Evolutionary conservation across 768 basidiomycete species (phyloP), one percentile per base, ranked within the genome.

Genomic region (button mushroom (Agaricus bisporus)): DNA sequence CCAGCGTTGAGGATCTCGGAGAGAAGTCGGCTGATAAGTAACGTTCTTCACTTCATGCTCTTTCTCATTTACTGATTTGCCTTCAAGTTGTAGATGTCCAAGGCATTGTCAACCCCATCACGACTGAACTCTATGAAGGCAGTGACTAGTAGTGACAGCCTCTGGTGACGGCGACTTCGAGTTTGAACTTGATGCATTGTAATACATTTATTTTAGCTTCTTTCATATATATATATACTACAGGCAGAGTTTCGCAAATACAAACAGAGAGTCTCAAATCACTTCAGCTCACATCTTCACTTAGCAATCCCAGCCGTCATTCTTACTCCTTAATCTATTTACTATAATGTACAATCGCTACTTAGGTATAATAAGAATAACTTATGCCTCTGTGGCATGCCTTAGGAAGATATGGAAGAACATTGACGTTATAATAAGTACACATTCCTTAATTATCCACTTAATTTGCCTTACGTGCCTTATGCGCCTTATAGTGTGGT

Each of bases 1-100:
- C 95, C 20, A 77, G 78, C 29, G 83, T 85, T 41, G 95, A 95
- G 66, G 92, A 95, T 54, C 73, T 94, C 22, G 94, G 97, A 67
- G 95, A 97, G 77, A 91, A 94, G 76, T 73, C 94, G 61, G 73
- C 80, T 49, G 78, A 72, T 74, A 32, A n/a, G 72, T 68, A 42
- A 26, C 41, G 38, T 6, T 14, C 10, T 47, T 5, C 58, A 20
- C 49, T 49, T 35, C n/a, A n/a, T n/a, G 7, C n/a, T 5, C 18
- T 15, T 4, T 29, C 9, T 12, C 37, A 10, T n/a, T 28, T 42
- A 60, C 25, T 60, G 22, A 42, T 37, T 8, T 48, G 4, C 20
- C 32, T 48, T 25, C 18, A n/a, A n/a, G n/a, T n/a, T n/a, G n/a
- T 46, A 54, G 86, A 88, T 71, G 76, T 91, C 25, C 90, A 91